Percentiles rank a stretch among this genome's conserved stretches.
These are phyloP conservation scores for Macrolepiota dolichaula DNA, from an alignment of 768 basidiomycete species.

Conservation along the genomic window DNA sequence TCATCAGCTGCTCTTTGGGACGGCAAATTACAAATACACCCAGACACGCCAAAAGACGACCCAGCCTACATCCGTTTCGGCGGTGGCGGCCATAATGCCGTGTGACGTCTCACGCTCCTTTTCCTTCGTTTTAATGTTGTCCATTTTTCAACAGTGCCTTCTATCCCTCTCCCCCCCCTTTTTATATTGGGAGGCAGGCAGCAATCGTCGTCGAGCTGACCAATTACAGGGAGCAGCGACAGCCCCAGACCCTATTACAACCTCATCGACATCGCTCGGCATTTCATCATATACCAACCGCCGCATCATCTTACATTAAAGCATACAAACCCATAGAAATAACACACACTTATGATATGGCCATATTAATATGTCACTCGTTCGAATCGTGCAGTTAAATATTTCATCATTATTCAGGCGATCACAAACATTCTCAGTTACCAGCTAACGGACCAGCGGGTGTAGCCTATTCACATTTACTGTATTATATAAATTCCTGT, in stretches of 20 bases:
- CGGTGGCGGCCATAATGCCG: neutral
- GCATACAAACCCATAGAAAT: too few species aligned
- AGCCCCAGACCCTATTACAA: too few species aligned
- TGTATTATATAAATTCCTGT: neutral
- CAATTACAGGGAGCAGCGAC: too few species aligned
- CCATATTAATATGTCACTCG: too few species aligned
- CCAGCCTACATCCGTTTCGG: conserved; percentile 28
- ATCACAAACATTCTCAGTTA: too few species aligned
- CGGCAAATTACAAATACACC: conserved; percentile 85
- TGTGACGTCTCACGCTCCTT: neutral
- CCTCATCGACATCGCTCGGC: too few species aligned
- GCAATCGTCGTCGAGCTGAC: neutral
- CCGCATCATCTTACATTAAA: too few species aligned
- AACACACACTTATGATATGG: too few species aligned
- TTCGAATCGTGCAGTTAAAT: too few species aligned
- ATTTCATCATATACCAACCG: too few species aligned
- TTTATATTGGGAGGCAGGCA: neutral
- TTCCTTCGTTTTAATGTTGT: neutral
- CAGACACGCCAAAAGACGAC: conserved; percentile 75
- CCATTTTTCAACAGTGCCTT: neutral
- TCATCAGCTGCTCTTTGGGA: conserved; percentile 83
- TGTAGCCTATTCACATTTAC: neutral
- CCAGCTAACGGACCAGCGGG: too few species aligned
- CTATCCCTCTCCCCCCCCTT: neutral
- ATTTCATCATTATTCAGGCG: too few species aligned